Evolutionary conservation across 805 yeast genomes (phyloP).

Genomic region (Kazachstania taianensis): DNA sequence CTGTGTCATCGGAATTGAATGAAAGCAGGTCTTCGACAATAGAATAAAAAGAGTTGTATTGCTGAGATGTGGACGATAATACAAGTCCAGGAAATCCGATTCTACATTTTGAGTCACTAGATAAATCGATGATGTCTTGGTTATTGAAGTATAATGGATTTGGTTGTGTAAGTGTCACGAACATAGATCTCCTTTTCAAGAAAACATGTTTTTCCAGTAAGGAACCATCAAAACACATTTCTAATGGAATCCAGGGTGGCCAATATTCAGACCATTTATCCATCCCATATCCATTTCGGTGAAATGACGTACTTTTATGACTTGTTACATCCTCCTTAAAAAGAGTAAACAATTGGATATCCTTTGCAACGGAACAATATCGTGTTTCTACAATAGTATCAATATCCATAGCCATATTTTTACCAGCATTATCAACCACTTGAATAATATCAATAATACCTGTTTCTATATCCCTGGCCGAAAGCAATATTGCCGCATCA

Average conservation of each 20-base stretch:
- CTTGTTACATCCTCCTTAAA: conserved; percentile 30
- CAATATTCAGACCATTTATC: conserved; percentile 31
- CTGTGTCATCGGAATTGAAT: conserved; percentile 29
- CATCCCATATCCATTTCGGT: conserved; percentile 25
- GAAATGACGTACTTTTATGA: conserved; percentile 19
- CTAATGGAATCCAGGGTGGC: conserved; percentile 64
- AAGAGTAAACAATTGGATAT: conserved; percentile 45
- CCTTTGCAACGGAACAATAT: conserved; percentile 45
- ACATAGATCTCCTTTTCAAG: conserved; percentile 44
- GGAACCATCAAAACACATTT: conserved; percentile 44
- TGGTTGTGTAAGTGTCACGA: conserved; percentile 39
- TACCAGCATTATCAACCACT: conserved; percentile 26
- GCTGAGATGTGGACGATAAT: conserved; percentile 47
- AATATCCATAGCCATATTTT: conserved; percentile 21
- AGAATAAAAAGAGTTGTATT: conserved; percentile 44
- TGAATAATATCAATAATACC: conserved; percentile 40
- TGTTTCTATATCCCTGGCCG: conserved; percentile 50
- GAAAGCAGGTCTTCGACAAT: conserved; percentile 37
- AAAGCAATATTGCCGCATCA: conserved; percentile 39
- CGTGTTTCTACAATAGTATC: conserved; percentile 43
- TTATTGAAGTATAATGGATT: conserved; percentile 39
- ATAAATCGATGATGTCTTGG: conserved; percentile 14
- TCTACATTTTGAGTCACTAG: conserved; percentile 25
- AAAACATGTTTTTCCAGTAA: conserved; percentile 36
- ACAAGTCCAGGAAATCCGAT: conserved; percentile 38